Evolutionary conservation across 176 grass and related monocot genomes (phyloP).

Genomic region (Oryza rufipogon): DNA sequence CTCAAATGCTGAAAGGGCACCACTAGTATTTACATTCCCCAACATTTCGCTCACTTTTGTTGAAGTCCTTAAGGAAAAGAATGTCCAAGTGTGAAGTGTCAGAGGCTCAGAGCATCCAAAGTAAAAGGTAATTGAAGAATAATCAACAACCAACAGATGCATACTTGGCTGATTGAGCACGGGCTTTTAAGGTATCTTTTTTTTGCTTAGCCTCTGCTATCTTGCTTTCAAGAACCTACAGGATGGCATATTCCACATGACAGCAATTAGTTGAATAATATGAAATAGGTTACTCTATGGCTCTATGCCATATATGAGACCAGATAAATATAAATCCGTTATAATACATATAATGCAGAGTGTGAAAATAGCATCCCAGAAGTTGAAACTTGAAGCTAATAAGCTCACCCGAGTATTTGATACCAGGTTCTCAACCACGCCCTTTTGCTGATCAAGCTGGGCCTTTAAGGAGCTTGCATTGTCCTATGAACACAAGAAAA

Average conservation of each 20-base stretch:
- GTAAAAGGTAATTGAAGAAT: neutral
- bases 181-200: constrained; percentile 97
- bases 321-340: constrained; percentile 1
- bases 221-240: constrained; percentile 97
- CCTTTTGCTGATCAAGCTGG: constrained; percentile 94
- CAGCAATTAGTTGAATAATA: neutral
- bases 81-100: neutral
- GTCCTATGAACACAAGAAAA: constrained; percentile 63
- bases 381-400: constrained; percentile 19
- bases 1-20: constrained; percentile 96
- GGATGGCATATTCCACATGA: constrained; percentile 35
- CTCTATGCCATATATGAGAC: neutral
- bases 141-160: constrained; percentile 28
- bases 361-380: neutral
- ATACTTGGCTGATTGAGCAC: constrained; percentile 99
- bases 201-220: constrained; percentile 96
- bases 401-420: constrained; percentile 85
- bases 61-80: constrained; percentile 64
- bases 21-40: constrained; percentile 95
- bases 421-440: constrained; percentile 88
- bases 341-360: constrained; percentile 6
- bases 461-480: constrained; percentile 87
- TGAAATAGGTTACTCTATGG: neutral
- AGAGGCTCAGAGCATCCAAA: constrained; percentile 13
- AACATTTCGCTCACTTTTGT: constrained; percentile 99